Percentiles rank a stretch among this genome's conserved stretches.
phyloP scores from a whole-genome alignment of 2,329 filamentous ascomycete genomes.

The Colletotrichum melonis region DNA sequence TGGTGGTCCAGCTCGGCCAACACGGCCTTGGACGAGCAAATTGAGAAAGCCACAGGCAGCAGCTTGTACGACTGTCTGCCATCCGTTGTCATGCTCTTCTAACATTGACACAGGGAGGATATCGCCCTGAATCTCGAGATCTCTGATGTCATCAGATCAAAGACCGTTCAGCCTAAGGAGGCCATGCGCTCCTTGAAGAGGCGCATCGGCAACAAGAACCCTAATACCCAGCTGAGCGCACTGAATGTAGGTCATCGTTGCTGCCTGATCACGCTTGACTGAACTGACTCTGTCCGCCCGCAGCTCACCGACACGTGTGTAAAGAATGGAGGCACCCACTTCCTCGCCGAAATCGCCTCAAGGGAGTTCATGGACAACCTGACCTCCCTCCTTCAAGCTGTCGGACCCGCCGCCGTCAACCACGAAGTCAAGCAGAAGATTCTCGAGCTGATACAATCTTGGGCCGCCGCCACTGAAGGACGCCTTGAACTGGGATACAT shows the following conservation, averaged over 20 bases:
- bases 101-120: constrained; percentile 75
- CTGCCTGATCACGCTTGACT: constrained; percentile 34
- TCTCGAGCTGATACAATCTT: constrained; percentile 91
- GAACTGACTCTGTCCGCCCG: constrained; percentile 44
- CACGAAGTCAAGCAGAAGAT: constrained; percentile 90
- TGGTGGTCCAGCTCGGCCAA: constrained; percentile 96
- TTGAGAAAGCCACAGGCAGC: constrained; percentile 93
- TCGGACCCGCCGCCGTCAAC: constrained; percentile 80
- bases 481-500: constrained; percentile 88
- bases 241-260: constrained; percentile 73
- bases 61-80: constrained; percentile 76
- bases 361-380: constrained; percentile 99
- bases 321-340: constrained; percentile 97
- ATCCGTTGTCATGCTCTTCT: constrained; percentile 35
- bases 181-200: constrained; percentile 97
- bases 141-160: constrained; percentile 95
- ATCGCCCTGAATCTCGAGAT: constrained; percentile 98
- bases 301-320: constrained; percentile 98
- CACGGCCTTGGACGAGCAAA: constrained; percentile 94
- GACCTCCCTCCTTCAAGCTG: constrained; percentile 86
- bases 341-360: constrained; percentile 93
- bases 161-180: constrained; percentile 96
- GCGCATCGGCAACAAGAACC: constrained; percentile 96
- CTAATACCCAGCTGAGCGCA: constrained; percentile 95
- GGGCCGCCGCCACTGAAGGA: constrained; percentile 90